Conservation (phyloP, 768 basidiomycete species). For the Sarcodon sp. region DNA sequence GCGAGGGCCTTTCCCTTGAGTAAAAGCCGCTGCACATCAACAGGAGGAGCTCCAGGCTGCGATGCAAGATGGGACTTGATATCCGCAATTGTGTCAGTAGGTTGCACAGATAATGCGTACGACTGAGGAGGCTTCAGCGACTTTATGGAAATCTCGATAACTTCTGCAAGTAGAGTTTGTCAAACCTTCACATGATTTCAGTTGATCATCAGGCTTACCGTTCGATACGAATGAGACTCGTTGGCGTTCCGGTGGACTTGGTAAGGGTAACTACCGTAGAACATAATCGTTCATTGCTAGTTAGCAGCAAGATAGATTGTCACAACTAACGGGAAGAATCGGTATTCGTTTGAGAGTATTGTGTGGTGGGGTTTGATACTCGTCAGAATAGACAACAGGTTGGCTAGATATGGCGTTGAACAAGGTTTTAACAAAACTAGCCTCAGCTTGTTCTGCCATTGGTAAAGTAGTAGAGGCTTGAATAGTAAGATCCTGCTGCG, state of each 20-base stretch:
- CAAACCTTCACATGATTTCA: background rate
- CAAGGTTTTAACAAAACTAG: constrained; percentile 55
- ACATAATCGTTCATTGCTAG: background rate
- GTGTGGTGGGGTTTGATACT: constrained; percentile 63
- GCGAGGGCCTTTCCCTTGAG: constrained; percentile 91
- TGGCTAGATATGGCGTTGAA: constrained; percentile 51
- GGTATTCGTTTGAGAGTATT: constrained; percentile 60
- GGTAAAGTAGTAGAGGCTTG: constrained; percentile 1
- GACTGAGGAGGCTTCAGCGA: constrained; percentile 79
- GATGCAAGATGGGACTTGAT: constrained; percentile 70
- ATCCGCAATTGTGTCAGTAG: constrained; percentile 70
- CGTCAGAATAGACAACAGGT: constrained; percentile 56
- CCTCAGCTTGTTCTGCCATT: constrained; percentile 46
- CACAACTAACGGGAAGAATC: constrained; percentile 43
- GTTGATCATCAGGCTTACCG: constrained; percentile 11
- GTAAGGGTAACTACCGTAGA: constrained; percentile 36
- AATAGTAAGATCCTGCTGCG: background rate
- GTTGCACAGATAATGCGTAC: constrained; percentile 59
- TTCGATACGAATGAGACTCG: constrained; percentile 18
- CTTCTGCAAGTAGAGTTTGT: constrained; percentile 11
- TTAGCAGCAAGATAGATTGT: background rate
- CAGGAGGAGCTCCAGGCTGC: constrained; percentile 57
- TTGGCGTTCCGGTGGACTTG: constrained; percentile 45
- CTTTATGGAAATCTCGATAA: constrained; percentile 73
- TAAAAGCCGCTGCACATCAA: constrained; percentile 74